Evolutionary conservation across 2,329 filamentous ascomycete genomes (phyloP).

Genomic region (Scortechinia acanthostroma): DNA sequence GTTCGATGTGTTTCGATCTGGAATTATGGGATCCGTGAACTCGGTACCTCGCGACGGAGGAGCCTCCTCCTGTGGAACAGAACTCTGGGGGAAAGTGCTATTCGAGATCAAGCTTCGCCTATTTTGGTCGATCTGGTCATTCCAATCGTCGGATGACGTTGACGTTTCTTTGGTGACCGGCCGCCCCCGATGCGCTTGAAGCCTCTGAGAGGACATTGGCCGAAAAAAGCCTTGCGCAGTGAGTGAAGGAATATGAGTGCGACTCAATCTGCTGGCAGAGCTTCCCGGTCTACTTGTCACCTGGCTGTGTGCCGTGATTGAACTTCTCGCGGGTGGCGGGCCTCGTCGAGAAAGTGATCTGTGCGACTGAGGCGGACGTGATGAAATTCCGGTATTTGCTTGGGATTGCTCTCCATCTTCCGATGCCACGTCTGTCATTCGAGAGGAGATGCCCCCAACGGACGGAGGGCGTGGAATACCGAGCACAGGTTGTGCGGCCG

Average conservation of each 20-base stretch:
- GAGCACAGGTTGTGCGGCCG: conserved; percentile 27
- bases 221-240: conserved; percentile 88
- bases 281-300: conserved; percentile 36
- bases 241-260: conserved; percentile 38
- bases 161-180: conserved; percentile 36
- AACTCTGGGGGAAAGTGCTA: conserved; percentile 17
- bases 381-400: conserved; percentile 37
- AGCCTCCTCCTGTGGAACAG: conserved; percentile 37
- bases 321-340: conserved; percentile 19
- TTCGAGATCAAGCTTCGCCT: conserved; percentile 35
- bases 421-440: conserved; percentile 59
- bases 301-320: conserved; percentile 31
- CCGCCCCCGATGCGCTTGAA: conserved; percentile 75
- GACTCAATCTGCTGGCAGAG: conserved; percentile 25
- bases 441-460: conserved; percentile 64
- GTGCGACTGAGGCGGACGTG: conserved; percentile 34
- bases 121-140: conserved; percentile 45
- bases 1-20: conserved; percentile 67
- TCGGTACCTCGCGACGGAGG: conserved; percentile 75
- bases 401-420: conserved; percentile 46
- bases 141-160: conserved; percentile 26
- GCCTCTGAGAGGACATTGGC: conserved; percentile 90
- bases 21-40: conserved; percentile 67
- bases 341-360: conserved; percentile 15
- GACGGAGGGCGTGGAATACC: conserved; percentile 34